Percentiles rank a stretch among this genome's conserved stretches.
Conservation (phyloP, 306 rosid species). For the Cicer yamashitae region DNA sequence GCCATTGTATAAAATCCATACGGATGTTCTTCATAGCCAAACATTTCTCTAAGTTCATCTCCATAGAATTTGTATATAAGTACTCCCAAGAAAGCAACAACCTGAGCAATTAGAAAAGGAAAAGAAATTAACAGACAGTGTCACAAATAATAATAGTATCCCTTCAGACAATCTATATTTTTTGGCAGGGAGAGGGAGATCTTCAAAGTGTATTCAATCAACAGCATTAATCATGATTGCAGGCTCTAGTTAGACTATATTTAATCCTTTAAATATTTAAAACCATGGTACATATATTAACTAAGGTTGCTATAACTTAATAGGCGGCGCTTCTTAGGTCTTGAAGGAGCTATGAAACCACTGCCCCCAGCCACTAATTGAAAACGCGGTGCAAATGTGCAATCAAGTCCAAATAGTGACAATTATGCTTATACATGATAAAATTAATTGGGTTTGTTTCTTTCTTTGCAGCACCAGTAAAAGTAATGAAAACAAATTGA, state of each 20-base stretch:
- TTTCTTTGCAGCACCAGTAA: conserved; percentile 15
- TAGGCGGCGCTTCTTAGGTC: background rate
- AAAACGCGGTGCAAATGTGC: background rate
- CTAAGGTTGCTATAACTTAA: conserved; percentile 18
- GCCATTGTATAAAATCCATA: conserved; percentile 98
- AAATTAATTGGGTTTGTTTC: background rate
- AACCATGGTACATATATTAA: background rate
- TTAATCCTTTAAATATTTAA: conserved; percentile 27
- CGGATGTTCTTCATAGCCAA: conserved; percentile 98
- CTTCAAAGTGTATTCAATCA: conserved; percentile 28
- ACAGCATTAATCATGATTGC: conserved; percentile 30
- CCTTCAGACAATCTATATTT: conserved; percentile 29
- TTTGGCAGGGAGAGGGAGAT: conserved; percentile 9
- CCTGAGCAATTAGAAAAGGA: conserved; percentile 57
- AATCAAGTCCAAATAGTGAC: background rate
- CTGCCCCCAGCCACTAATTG: background rate
- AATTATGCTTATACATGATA: conserved; percentile 2
- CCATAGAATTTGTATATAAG: conserved; percentile 95
- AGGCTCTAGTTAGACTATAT: conserved; percentile 24
- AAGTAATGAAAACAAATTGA: conserved; percentile 26
- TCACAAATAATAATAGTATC: conserved; percentile 38
- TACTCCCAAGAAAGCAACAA: conserved; percentile 95
- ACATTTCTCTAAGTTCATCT: conserved; percentile 94
- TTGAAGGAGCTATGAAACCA: background rate
- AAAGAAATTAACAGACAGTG: conserved; percentile 40